A percentile compares a stretch with the other conserved stretches of the same genome.
These are phyloP conservation scores for Apiotrichum montevideense DNA, from an alignment of 1,284 basidiomycete genomes.

Conservation along the genomic window DNA sequence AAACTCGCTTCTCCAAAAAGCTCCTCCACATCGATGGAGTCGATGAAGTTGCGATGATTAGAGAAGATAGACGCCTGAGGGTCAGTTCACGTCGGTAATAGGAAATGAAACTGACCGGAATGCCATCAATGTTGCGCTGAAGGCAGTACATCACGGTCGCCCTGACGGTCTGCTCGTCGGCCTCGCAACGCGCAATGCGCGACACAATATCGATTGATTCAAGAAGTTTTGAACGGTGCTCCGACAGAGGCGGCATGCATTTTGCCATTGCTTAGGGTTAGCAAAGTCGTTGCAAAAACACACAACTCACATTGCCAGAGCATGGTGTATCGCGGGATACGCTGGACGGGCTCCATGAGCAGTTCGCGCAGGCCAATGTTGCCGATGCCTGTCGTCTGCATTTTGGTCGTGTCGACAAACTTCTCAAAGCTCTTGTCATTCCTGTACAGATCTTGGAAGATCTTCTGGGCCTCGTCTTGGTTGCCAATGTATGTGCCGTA, in stretches of 20 bases:
- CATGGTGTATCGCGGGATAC: conserved; percentile 91
- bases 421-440: conserved; percentile 69
- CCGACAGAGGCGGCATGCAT: conserved; percentile 68
- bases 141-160: conserved; percentile 86
- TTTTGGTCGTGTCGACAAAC: conserved; percentile 84
- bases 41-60: conserved; percentile 78
- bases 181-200: conserved; percentile 85
- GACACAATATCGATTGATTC: conserved; percentile 83
- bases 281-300: not conserved
- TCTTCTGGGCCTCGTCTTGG: conserved; percentile 84
- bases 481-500: conserved; percentile 88
- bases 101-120: conserved; percentile 55
- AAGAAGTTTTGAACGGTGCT: conserved; percentile 71
- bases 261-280: conserved; percentile 66
- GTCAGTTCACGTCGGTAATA: not conserved
- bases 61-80: conserved; percentile 67
- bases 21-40: conserved; percentile 92
- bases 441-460: conserved; percentile 75
- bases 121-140: conserved; percentile 76
- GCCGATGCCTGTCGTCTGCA: conserved; percentile 69
- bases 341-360: conserved; percentile 98
- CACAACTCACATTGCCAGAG: conserved; percentile 62
- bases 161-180: conserved; percentile 82
- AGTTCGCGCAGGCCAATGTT: conserved; percentile 90
- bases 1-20: conserved; percentile 53